Conservation (phyloP, 2,329 filamentous ascomycete genomes). For the Chaetomium sp. region DNA sequence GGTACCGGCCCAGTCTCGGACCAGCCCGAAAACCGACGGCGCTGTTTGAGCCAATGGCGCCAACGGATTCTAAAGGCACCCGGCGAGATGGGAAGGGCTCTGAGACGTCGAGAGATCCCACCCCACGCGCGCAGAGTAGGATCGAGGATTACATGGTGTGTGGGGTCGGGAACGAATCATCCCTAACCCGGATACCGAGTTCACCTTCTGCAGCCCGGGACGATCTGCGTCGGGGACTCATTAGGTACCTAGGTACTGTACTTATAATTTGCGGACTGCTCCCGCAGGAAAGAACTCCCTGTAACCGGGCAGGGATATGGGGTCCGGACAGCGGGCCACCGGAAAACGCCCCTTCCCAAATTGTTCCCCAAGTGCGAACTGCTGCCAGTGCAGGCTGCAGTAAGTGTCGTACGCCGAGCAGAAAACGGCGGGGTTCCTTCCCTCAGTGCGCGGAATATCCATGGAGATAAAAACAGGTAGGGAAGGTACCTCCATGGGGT, state of each 20-base stretch:
- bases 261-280: neutral
- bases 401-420: neutral
- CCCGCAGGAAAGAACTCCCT: constrained; percentile 1
- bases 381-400: neutral
- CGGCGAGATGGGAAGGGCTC: neutral
- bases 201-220: constrained; percentile 9
- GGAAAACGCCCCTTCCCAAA: constrained; percentile 3
- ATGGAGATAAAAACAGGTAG: too few species aligned
- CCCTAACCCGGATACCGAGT: constrained; percentile 9
- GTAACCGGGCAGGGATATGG: neutral
- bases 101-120: constrained; percentile 1
- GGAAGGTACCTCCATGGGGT: too few species aligned
- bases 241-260: too few species aligned
- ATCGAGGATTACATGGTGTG: neutral
- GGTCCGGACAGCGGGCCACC: neutral
- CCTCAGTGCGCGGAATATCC: neutral
- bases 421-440: neutral
- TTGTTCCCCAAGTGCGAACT: neutral
- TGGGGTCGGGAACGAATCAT: constrained; percentile 2
- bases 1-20: neutral
- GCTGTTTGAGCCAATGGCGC: neutral
- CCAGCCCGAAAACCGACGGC: neutral
- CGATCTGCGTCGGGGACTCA: constrained; percentile 14
- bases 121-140: neutral
- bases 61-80: neutral